Base-by-base conservation (phyloP, 1,284 basidiomycete species). In the Sanghuangporus weigelae region DNA sequence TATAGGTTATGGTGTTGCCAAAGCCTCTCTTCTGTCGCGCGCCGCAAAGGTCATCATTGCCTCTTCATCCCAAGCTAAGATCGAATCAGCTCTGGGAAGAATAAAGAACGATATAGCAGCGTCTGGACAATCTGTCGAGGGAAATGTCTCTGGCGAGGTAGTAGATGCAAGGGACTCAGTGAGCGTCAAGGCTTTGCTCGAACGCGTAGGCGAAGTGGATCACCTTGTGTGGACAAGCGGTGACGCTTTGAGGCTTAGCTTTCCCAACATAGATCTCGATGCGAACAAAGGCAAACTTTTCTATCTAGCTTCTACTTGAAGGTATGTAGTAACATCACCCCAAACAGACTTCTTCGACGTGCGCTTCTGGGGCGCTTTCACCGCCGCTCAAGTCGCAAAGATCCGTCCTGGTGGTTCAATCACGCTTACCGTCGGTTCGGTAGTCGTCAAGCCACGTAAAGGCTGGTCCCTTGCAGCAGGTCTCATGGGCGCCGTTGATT, bases 201-300 rank as follows among this genome's bases (percentile, higher is more conserved):
- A 51, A 7, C 31, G 51, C 14, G 53, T 69, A 16, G 68, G 68
- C 8, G 63, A 67, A 51, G 56, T 69, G 7, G 68, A 69, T 35
- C 68, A 69, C 51, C 49, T 69, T 14, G 63, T 69, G 16, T 69
- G 64, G 64, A 66, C 66, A 23, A 66, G 66, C 44, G 68, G 68
- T 11, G 68, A 68, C 26, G 12, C 0, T 1, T 36, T 67, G 1
- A 26, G 49, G 2, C 44, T 66, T n/a, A 59, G 59, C 21, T 67
- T 67, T 44, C 64, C 62, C 16, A 46, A 67, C 44, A 49, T 67
- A n/a, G 60, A 67, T 31, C 36, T 67, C 12, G 63, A 68, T 21
- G 19, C 31, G 12, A 39, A 55, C 16, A 66, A 62, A 58, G 65
- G 68, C 67, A 56, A 8, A 21, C 26, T 40, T 8, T 8, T 19